Percentiles rank a stretch among this genome's conserved stretches.
Conservation (phyloP, 768 basidiomycete species). For the Saitozyma podzolica region DNA sequence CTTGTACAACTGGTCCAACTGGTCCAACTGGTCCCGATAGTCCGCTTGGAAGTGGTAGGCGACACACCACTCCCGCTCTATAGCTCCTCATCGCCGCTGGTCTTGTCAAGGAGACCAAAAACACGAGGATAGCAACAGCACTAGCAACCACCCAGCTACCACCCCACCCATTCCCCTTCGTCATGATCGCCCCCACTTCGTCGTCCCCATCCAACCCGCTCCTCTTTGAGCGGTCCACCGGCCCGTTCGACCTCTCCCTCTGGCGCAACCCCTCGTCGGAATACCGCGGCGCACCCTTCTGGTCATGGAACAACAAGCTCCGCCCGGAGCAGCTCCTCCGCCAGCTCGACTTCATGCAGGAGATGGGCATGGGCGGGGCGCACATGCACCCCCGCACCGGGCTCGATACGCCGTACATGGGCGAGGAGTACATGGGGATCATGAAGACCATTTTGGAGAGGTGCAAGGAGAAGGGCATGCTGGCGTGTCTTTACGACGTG, state of each 20-base stretch:
- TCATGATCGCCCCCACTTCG: too few species aligned
- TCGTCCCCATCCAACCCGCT: background rate
- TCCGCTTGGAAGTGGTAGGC: too few species aligned
- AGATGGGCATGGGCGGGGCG: conserved; percentile 39
- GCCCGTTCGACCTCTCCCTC: background rate
- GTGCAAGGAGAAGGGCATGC: conserved; percentile 39
- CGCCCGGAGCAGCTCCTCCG: background rate
- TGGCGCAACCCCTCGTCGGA: conserved; percentile 6
- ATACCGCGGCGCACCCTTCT: conserved; percentile 31
- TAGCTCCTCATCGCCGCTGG: too few species aligned
- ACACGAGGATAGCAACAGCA: too few species aligned
- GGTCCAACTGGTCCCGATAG: too few species aligned
- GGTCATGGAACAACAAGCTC: conserved; percentile 25
- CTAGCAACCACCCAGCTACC: too few species aligned
- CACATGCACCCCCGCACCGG: conserved; percentile 41
- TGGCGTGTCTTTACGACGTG: conserved; percentile 40
- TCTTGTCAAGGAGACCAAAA: too few species aligned
- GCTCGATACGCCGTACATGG: conserved; percentile 38
- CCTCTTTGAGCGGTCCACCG: conserved; percentile 1
- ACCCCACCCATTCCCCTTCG: too few species aligned
- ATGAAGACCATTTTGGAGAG: conserved; percentile 26
- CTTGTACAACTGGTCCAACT: too few species aligned
- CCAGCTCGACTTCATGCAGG: conserved; percentile 15
- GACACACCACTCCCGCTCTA: too few species aligned
- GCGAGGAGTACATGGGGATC: conserved; percentile 37